A percentile compares a stretch with the other conserved stretches of the same genome.
Conservation (phyloP, 1,284 basidiomycete genomes). For the Rhodofomes roseus region DNA sequence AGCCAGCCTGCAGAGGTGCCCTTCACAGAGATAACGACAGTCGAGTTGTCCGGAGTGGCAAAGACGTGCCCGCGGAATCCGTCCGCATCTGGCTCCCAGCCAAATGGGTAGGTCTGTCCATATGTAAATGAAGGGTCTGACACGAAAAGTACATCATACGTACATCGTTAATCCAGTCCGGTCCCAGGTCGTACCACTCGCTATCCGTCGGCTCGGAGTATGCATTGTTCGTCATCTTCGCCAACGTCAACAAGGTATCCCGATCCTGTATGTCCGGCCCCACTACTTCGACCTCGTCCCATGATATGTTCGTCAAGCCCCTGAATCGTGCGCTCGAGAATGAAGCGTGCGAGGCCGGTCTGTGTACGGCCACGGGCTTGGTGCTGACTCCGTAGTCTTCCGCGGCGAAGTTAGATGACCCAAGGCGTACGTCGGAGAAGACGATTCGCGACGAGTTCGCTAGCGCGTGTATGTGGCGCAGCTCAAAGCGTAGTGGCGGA, state of each 20-base stretch:
- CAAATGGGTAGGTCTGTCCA: slow-evolving; percentile 75
- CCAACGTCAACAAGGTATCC: slow-evolving; percentile 76
- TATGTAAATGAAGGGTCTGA: neutral
- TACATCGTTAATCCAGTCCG: slow-evolving; percentile 58
- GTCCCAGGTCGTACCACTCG: slow-evolving; percentile 76
- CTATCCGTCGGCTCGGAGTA: slow-evolving; percentile 46
- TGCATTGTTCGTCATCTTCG: slow-evolving; percentile 96
- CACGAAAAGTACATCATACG: slow-evolving; percentile 18
- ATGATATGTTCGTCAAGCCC: slow-evolving; percentile 34
- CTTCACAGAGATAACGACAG: slow-evolving; percentile 89
- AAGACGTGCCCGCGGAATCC: slow-evolving; percentile 89
- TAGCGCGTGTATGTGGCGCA: slow-evolving; percentile 60
- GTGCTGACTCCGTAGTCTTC: slow-evolving; percentile 6
- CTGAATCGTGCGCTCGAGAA: slow-evolving; percentile 43
- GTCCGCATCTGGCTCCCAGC: slow-evolving; percentile 87
- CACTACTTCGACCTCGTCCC: slow-evolving; percentile 56
- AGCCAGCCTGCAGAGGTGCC: slow-evolving; percentile 79
- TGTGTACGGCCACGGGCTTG: slow-evolving; percentile 10
- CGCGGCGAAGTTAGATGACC: neutral
- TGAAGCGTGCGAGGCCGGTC: slow-evolving; percentile 43
- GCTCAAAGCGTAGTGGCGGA: slow-evolving; percentile 45
- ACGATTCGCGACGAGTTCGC: slow-evolving; percentile 15
- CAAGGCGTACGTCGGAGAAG: slow-evolving; percentile 16
- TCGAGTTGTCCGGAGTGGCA: slow-evolving; percentile 80
- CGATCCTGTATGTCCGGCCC: slow-evolving; percentile 77